phyloP scores from a whole-genome alignment of 352 stramenopile genomes.

The Phytophthora europaea region DNA sequence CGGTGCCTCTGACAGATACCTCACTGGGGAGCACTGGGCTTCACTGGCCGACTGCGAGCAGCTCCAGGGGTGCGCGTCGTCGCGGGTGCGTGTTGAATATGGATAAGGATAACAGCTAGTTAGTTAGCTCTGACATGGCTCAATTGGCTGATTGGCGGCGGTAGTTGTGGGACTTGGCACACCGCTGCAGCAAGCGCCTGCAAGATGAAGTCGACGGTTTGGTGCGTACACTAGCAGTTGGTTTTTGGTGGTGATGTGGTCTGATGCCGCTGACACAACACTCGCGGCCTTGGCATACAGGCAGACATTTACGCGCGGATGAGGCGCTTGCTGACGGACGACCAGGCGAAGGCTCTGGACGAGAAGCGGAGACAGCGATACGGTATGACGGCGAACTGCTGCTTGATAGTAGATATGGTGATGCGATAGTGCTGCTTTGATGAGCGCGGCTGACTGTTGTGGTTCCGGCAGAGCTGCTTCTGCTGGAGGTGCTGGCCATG shows the following conservation, averaged over 20 bases:
- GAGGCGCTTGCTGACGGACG: slow-evolving; percentile 45
- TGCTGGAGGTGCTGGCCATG: slow-evolving; percentile 77
- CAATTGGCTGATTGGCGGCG: background rate
- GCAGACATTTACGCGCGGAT: slow-evolving; percentile 58
- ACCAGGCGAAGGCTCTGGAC: slow-evolving; percentile 29
- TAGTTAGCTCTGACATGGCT: background rate
- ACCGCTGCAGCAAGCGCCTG: slow-evolving; percentile 68
- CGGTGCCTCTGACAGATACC: slow-evolving; percentile 50
- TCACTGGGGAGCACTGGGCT: slow-evolving; percentile 74
- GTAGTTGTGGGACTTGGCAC: slow-evolving; percentile 78
- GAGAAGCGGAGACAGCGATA: slow-evolving; percentile 54
- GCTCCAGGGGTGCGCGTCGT: slow-evolving; percentile 58
- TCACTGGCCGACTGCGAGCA: slow-evolving; percentile 54
- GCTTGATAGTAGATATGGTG: background rate
- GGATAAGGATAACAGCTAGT: background rate
- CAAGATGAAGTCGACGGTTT: slow-evolving; percentile 60
- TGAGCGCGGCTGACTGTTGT: slow-evolving; percentile 15
- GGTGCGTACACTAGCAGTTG: slow-evolving; percentile 35
- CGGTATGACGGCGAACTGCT: slow-evolving; percentile 36
- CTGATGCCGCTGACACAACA: background rate
- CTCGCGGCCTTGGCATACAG: slow-evolving; percentile 16
- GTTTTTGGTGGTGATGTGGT: background rate
- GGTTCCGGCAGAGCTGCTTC: slow-evolving; percentile 53
- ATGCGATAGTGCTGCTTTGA: background rate
- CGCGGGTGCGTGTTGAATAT: slow-evolving; percentile 44